A percentile compares a stretch with the other conserved stretches of the same genome.
Conservation (phyloP, 1,139 yeast species). For the Kodamaea sp. region DNA sequence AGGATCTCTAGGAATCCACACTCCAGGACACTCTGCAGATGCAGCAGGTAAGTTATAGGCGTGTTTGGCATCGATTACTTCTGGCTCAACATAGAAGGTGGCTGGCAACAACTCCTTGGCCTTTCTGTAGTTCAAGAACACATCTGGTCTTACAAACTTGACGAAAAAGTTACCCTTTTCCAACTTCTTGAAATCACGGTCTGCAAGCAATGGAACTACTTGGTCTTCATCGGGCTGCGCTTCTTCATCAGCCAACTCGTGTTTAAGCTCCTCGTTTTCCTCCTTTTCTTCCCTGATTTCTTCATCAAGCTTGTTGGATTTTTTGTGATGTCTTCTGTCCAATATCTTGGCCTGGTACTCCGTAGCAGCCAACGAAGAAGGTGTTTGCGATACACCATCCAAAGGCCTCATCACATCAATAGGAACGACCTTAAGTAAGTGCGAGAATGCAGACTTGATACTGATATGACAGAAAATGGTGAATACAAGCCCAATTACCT, state of each 20-base stretch:
- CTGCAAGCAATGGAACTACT: slow-evolving; percentile 54
- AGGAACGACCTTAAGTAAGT: slow-evolving; percentile 60
- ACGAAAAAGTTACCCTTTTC: slow-evolving; percentile 34
- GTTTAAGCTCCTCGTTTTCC: slow-evolving; percentile 22
- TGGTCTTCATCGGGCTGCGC: slow-evolving; percentile 15
- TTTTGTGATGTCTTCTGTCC: slow-evolving; percentile 18
- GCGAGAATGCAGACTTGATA: slow-evolving; percentile 62
- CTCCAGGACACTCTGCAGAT: slow-evolving; percentile 60
- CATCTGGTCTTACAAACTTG: slow-evolving; percentile 66
- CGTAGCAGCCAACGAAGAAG: slow-evolving; percentile 32
- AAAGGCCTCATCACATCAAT: slow-evolving; percentile 68
- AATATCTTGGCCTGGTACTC: slow-evolving; percentile 40
- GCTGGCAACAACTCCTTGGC: slow-evolving; percentile 59
- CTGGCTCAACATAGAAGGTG: slow-evolving; percentile 34
- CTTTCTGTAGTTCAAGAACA: slow-evolving; percentile 56
- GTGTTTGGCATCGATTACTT: slow-evolving; percentile 32
- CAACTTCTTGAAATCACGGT: slow-evolving; percentile 43
- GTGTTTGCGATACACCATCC: slow-evolving; percentile 68
- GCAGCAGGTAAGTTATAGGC: slow-evolving; percentile 75
- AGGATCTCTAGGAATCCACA: slow-evolving; percentile 90
- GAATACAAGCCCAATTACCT: slow-evolving; percentile 60
- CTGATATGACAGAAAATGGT: slow-evolving; percentile 69
- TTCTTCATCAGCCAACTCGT: slow-evolving; percentile 23
- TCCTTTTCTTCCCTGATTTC: slow-evolving; percentile 20
- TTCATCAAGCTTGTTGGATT: slow-evolving; percentile 10